Evolutionary conservation across 805 yeast species (phyloP).

Genomic region (Ogataea naganishii): DNA sequence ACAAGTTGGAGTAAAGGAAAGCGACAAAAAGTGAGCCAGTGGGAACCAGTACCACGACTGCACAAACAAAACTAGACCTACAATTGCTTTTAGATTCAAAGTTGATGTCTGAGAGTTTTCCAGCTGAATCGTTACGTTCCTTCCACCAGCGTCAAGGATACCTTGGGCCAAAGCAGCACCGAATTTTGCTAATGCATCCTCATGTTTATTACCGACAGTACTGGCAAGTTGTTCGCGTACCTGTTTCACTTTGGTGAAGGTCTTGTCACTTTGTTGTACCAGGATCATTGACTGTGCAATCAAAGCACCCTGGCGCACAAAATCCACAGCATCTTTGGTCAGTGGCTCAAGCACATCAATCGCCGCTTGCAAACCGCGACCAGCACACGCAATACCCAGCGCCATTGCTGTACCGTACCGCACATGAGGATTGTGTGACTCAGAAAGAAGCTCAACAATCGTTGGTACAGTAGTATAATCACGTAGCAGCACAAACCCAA

Average conservation of each 20-base stretch:
- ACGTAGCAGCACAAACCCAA: slow-evolving; percentile 86
- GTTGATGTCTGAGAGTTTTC: slow-evolving; percentile 88
- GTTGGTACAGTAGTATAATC: slow-evolving; percentile 92
- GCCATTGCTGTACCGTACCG: slow-evolving; percentile 98
- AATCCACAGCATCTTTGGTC: slow-evolving; percentile 89
- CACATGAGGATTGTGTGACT: slow-evolving; percentile 95
- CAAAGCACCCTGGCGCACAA: slow-evolving; percentile 96
- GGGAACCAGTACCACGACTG: slow-evolving; percentile 99
- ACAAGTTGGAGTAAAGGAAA: slow-evolving; percentile 89
- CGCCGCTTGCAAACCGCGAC: slow-evolving; percentile 82
- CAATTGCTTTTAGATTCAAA: slow-evolving; percentile 82
- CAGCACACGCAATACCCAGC: slow-evolving; percentile 94
- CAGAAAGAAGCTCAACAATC: slow-evolving; percentile 85
- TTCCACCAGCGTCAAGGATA: slow-evolving; percentile 96
- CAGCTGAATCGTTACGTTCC: slow-evolving; percentile 88
- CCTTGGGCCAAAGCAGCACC: slow-evolving; percentile 98
- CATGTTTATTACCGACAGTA: slow-evolving; percentile 80
- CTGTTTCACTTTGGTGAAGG: slow-evolving; percentile 71
- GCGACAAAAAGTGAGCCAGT: slow-evolving; percentile 81
- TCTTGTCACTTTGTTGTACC: slow-evolving; percentile 77
- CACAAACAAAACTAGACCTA: slow-evolving; percentile 80
- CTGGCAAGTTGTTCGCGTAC: slow-evolving; percentile 67
- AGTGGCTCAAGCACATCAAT: slow-evolving; percentile 88
- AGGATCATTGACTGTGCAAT: slow-evolving; percentile 87
- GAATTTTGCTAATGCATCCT: slow-evolving; percentile 94